Evolutionary conservation across 2,329 filamentous ascomycete species (phyloP), one percentile per base, ranked within the genome.

Genomic region (Tolypocladium inflatum): DNA sequence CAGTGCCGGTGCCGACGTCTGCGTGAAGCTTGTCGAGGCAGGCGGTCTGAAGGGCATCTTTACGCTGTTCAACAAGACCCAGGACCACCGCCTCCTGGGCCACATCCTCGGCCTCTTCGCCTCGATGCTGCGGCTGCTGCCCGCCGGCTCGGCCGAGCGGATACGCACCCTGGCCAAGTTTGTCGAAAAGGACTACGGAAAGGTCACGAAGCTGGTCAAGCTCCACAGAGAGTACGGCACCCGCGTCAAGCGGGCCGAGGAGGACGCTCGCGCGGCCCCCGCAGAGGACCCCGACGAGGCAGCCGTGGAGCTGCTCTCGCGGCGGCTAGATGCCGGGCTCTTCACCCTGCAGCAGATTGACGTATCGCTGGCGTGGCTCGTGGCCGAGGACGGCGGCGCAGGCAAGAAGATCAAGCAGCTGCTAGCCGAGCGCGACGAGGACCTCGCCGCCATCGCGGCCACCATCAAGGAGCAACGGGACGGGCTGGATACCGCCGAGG

Each of bases 111-210:
- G 89, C 10, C 88, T 97, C 11, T 91, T 97, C 62, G 84, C 89
- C 1, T 90, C 89, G 0, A 81, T 99, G 70, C 78, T 99, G 1
- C 86, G 91, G 30, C 80, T 87, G 4, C 73, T 99, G 1, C 91
- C 92, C 0, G 89, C 85, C 19, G 84, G 90, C 38, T 91, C 90
- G 1, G 79, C 90, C 0, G 80, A 86, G 38, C 83, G 94, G 7
- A 95, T 97, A 64, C 84, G 94, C 4, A 83, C 88, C 1, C 80
- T 97, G 4, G 93, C 92, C 54, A 99, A 99, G 68, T 97, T 97
- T 66, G 88, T 96, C 21, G 94, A 99, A 71, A 96, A 91, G 69
- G 86, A 96, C 63, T 96, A 95, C 70, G 90, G 87, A 64, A 97
- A 97, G 77, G 84, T 91, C 42, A 75, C 70, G 7, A 90, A 86